phyloP scores from a whole-genome alignment of 495 filamentous ascomycete species.

The Articulospora tetracladia region DNA sequence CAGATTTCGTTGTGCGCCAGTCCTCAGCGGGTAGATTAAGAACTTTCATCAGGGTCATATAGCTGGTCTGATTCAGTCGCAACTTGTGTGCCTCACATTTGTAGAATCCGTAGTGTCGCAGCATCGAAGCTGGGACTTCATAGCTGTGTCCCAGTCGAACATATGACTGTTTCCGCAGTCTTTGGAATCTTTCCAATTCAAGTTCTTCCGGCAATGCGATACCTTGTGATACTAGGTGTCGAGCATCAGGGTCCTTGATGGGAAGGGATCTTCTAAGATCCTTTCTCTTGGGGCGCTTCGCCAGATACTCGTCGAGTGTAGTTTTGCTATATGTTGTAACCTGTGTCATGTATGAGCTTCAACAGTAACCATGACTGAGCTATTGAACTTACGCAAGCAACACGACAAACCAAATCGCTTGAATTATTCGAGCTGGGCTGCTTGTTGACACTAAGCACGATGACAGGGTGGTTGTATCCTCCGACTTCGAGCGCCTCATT shows the following conservation, averaged over 20 bases:
- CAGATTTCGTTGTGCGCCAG: neutral
- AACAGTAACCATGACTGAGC: neutral
- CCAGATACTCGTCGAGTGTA: neutral
- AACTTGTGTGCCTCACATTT: conserved; percentile 2
- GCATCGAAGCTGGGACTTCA: conserved; percentile 2
- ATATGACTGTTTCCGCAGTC: conserved; percentile 14
- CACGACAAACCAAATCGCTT: conserved; percentile 11
- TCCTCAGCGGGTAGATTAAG: neutral
- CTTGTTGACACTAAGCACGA: conserved; percentile 11
- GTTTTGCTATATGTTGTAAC: conserved; percentile 15
- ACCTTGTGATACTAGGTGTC: neutral
- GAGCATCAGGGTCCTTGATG: neutral
- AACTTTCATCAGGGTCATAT: conserved; percentile 1
- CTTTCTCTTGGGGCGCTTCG: neutral
- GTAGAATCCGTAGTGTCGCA: conserved; percentile 2
- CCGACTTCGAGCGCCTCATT: neutral
- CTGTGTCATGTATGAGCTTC: conserved; percentile 10
- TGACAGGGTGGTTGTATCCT: conserved; percentile 19
- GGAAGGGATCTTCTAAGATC: conserved; percentile 6
- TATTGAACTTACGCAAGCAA: conserved; percentile 11
- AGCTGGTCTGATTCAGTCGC: conserved; percentile 9
- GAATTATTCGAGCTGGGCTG: neutral
- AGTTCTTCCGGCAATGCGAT: neutral
- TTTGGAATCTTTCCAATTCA: neutral
- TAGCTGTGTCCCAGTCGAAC: conserved; percentile 10